Base-by-base conservation (phyloP, 352 stramenopile species). In the Globisporangium uncinulatum region DNA sequence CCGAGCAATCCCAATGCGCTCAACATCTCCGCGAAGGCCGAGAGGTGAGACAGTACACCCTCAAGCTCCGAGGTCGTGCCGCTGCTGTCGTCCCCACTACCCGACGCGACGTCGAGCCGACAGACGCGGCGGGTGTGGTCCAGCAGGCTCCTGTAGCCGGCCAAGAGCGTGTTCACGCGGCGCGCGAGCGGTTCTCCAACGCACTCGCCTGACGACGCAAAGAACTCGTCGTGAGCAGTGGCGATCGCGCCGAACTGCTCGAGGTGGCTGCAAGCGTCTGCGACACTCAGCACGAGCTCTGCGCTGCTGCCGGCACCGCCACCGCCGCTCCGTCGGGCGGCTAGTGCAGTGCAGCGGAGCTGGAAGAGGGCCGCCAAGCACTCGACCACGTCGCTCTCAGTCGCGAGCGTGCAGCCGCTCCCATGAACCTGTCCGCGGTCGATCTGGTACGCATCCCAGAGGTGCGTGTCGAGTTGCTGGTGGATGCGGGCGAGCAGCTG, bases 401-500 rank as follows among this genome's bases (percentile, higher is more conserved):
- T 54, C 8, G 60, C 61, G 4, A 83, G 49, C 14, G 50, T 46
- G 47, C 78, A 70, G 1, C 47, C 63, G 39, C 74, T 66, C 1
- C 47, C 63, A 0, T 39, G 11, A 1, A 79, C 15, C 2, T 71
- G 45, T 13, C 45, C 53, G 24, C 67, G 46, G 29, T 73, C 51
- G 2, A 84, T 21, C 11, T 73, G 65, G 54, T 76, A 77, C 6
- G 69, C 57, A 36, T 85, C 69, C 46, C 64, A 73, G 48, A 82
- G 10, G 19, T 79, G 67, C 10, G 74, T 79, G 43, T 82, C 70
- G 6, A 86, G 37, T 45, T 86, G 75, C 47, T 86, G 75, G 29
- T 67, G 69, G 19, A 86, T 32, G 6, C 72, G 57, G 29, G 63
- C 50, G 29, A 86, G 45, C 14, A 74, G 62, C 15, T 73, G 61